These are phyloP conservation scores for Pseudogymnoascus sp. DNA, from an alignment of 2,329 filamentous ascomycete species.

Conservation along the genomic window DNA sequence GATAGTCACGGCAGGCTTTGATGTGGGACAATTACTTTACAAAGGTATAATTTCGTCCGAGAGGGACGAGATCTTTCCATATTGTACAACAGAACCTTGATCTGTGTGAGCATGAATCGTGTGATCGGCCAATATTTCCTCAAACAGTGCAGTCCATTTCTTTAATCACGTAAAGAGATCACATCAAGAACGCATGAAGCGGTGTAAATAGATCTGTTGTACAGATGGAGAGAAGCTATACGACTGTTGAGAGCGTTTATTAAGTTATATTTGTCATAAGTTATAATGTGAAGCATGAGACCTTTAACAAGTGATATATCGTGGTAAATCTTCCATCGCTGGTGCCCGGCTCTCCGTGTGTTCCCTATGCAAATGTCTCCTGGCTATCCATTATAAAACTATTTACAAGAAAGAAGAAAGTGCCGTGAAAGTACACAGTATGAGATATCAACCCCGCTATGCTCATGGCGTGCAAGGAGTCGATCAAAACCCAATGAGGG, in stretches of 20 bases:
- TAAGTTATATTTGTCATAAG: conserved; percentile 5
- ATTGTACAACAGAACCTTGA: neutral
- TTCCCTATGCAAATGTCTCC: neutral
- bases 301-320: conserved; percentile 1
- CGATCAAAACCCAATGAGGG: neutral
- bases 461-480: neutral
- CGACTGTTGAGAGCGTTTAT: neutral
- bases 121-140: conserved; percentile 1
- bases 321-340: neutral
- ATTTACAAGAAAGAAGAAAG: neutral
- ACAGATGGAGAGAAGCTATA: neutral
- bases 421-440: neutral
- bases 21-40: neutral
- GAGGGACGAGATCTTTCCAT: neutral
- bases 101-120: neutral
- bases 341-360: neutral
- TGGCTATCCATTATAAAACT: neutral
- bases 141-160: neutral
- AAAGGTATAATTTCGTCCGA: neutral
- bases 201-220: neutral
- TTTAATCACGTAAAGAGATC: conserved; percentile 5
- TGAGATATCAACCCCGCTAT: neutral
- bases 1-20: neutral
- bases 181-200: neutral
- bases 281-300: neutral